These are phyloP conservation scores for Pyrus pyrifolia DNA, from an alignment of 306 rosid species.

Conservation along the genomic window DNA sequence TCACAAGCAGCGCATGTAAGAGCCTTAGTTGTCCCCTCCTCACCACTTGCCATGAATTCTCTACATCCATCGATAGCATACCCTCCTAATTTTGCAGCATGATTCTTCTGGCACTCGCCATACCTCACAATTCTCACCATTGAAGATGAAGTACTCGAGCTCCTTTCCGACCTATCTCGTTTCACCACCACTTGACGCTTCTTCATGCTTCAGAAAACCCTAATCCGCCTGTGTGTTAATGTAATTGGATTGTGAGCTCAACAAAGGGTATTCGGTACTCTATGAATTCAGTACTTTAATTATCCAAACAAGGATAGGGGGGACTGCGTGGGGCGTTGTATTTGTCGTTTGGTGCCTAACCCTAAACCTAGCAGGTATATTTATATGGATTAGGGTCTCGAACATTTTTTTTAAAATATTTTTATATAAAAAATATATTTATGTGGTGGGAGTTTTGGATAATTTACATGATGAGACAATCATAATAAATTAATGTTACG, in stretches of 20 bases:
- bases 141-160: slow-evolving; percentile 39
- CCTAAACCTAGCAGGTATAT: slow-evolving; percentile 58
- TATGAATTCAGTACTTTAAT: background rate
- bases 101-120: slow-evolving; percentile 86
- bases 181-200: slow-evolving; percentile 70
- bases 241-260: background rate
- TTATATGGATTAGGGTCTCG: slow-evolving; percentile 10
- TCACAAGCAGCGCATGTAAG: slow-evolving; percentile 87
- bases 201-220: slow-evolving; percentile 43
- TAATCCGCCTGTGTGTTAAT: background rate
- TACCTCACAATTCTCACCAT: slow-evolving; percentile 54
- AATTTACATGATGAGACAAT: no score
- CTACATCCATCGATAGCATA: slow-evolving; percentile 90
- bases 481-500: no score
- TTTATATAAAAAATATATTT: no score
- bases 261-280: background rate
- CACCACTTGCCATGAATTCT: slow-evolving; percentile 67
- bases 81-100: slow-evolving; percentile 83
- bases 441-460: no score
- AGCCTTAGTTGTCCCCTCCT: slow-evolving; percentile 48
- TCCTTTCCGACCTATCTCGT: slow-evolving; percentile 32
- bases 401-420: no score
- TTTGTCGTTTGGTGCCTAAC: slow-evolving; percentile 32
- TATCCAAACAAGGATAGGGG: background rate
- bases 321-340: background rate